phyloP scores from a whole-genome alignment of 1,284 basidiomycete species.

The Trametes hirsuta region DNA sequence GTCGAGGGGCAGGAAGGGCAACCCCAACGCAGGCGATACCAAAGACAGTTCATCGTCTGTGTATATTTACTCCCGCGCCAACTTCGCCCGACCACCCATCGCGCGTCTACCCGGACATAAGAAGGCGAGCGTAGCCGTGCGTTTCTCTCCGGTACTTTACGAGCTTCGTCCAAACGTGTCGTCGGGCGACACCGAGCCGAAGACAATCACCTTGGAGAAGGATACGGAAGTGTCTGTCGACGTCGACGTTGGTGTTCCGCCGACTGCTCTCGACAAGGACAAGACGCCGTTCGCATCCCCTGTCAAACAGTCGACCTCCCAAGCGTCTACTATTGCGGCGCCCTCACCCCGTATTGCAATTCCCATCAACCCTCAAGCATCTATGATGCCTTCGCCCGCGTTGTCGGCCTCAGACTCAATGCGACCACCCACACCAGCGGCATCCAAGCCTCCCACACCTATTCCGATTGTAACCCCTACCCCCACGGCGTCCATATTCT shows the following conservation, averaged over 20 bases:
- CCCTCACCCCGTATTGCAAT: constrained; percentile 38
- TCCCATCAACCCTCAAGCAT: constrained; percentile 42
- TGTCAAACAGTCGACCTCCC: constrained; percentile 9
- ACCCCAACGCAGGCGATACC: constrained; percentile 44
- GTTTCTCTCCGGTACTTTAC: constrained; percentile 93
- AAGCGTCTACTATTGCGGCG: constrained; percentile 36
- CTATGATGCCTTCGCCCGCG: constrained; percentile 55
- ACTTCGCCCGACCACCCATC: constrained; percentile 89
- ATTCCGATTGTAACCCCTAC: constrained; percentile 31
- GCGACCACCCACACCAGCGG: constrained; percentile 57
- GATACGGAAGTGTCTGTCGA: constrained; percentile 75
- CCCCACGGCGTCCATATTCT: constrained; percentile 71
- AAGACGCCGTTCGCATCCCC: constrained; percentile 23
- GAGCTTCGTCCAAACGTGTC: constrained; percentile 73
- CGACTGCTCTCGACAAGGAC: constrained; percentile 7
- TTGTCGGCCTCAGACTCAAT: constrained; percentile 57
- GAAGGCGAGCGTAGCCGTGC: constrained; percentile 91
- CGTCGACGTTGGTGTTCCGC: constrained; percentile 40
- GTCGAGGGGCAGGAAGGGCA: constrained; percentile 56
- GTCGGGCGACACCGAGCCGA: constrained; percentile 50
- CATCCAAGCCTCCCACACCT: constrained; percentile 60
- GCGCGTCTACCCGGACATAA: constrained; percentile 96
- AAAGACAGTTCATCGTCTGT: constrained; percentile 61
- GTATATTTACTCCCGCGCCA: constrained; percentile 94
- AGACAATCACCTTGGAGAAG: constrained; percentile 62